A percentile compares a stretch with the other conserved stretches of the same genome.
phyloP scores from a whole-genome alignment of 257 asterid species.

The Phtheirospermum japonicum region DNA sequence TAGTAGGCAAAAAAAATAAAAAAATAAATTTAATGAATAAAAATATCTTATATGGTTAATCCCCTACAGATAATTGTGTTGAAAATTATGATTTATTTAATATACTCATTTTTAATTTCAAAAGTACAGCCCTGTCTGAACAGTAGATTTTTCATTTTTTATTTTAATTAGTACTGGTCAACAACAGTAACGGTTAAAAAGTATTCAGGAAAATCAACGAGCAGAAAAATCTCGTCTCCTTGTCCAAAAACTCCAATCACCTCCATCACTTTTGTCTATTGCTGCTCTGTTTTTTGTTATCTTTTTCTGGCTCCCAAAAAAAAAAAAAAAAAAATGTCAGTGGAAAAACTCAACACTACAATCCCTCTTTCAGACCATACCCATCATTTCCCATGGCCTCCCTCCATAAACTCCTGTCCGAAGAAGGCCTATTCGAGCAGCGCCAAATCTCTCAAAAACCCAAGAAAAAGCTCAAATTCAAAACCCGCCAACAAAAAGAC shows the following conservation, averaged over 20 bases:
- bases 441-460: conserved; percentile 31
- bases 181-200: too few relatives aligned
- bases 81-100: too few relatives aligned
- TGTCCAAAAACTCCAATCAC: background rate
- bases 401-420: conserved; percentile 61
- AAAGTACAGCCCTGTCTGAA: too few relatives aligned
- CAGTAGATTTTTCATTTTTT: too few relatives aligned
- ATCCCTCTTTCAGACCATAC: conserved; percentile 25
- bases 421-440: conserved; percentile 49
- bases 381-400: conserved; percentile 50
- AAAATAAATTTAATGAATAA: too few relatives aligned
- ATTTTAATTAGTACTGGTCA: too few relatives aligned
- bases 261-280: conserved; percentile 29
- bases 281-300: conserved; percentile 31
- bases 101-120: too few relatives aligned
- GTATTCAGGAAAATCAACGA: too few relatives aligned
- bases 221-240: too few relatives aligned
- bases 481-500: conserved; percentile 38
- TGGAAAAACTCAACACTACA: conserved; percentile 31
- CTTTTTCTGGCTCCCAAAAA: conserved; percentile 5
- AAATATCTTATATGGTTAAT: too few relatives aligned
- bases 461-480: conserved; percentile 54
- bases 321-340: conserved; percentile 35
- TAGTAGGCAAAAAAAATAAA: too few relatives aligned
- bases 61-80: too few relatives aligned